Evolutionary conservation across 495 filamentous ascomycete genomes (phyloP).

Genomic region (Hypoxylon cercidicola): DNA sequence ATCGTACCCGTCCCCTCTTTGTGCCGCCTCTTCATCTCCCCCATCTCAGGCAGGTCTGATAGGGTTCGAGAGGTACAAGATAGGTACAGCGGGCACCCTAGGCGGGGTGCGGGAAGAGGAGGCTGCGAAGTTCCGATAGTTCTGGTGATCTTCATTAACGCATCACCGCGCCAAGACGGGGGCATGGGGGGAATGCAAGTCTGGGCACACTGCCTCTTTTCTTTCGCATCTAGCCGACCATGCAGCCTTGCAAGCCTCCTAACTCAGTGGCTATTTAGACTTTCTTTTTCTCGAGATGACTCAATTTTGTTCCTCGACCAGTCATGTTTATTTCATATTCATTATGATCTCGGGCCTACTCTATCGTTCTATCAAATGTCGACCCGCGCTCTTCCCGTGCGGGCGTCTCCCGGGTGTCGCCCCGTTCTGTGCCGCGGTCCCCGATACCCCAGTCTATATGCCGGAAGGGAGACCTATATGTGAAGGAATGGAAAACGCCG

Average conservation of each 20-base stretch:
- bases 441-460: conserved; percentile 37
- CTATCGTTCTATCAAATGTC: background rate
- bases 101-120: conserved; percentile 25
- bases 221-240: background rate
- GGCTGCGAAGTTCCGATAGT: conserved; percentile 48
- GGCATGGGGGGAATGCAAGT: conserved; percentile 19
- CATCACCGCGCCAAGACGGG: conserved; percentile 37
- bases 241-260: too few relatives aligned
- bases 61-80: conserved; percentile 18
- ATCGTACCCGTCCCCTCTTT: conserved; percentile 12
- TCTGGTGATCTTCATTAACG: conserved; percentile 48
- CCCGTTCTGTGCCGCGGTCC: conserved; percentile 6
- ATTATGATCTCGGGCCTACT: conserved; percentile 3
- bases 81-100: conserved; percentile 24
- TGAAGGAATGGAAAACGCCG: conserved; percentile 15
- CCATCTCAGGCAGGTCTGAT: conserved; percentile 4
- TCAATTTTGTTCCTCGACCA: background rate
- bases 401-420: background rate
- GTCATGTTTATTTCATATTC: background rate
- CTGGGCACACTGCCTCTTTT: conserved; percentile 9
- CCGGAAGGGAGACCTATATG: conserved; percentile 27
- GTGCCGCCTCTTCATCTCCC: background rate
- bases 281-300: background rate
- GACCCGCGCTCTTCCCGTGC: background rate
- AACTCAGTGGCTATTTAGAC: too few relatives aligned